These are phyloP conservation scores for Neoboletus magnificus DNA, from an alignment of 768 basidiomycete species.

Conservation along the genomic window DNA sequence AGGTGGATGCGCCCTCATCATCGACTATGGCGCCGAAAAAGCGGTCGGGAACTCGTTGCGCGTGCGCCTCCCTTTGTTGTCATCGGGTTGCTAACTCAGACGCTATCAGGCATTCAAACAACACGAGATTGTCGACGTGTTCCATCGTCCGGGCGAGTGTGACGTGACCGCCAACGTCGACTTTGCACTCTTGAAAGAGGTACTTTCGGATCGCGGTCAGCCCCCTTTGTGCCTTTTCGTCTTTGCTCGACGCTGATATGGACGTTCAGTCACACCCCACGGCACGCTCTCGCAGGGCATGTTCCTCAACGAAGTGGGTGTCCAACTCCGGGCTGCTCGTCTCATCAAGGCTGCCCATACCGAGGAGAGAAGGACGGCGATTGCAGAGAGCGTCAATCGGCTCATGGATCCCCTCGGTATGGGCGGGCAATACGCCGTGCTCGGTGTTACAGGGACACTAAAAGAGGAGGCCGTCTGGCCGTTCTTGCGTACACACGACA, in stretches of 20 bases:
- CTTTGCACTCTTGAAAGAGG: conserved; percentile 83
- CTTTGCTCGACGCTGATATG: conserved; percentile 4
- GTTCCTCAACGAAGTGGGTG: conserved; percentile 79
- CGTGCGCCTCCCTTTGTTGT: conserved; percentile 43
- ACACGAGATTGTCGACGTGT: conserved; percentile 82
- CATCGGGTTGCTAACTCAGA: neutral
- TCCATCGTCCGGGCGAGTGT: conserved; percentile 79
- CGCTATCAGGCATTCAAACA: conserved; percentile 76
- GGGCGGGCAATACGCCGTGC: conserved; percentile 83
- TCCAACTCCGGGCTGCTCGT: conserved; percentile 60
- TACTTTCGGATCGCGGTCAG: conserved; percentile 63
- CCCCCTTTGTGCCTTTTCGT: conserved; percentile 1
- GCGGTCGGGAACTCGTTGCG: conserved; percentile 74
- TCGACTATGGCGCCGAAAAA: conserved; percentile 85
- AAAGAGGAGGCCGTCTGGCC: conserved; percentile 29
- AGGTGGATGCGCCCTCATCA: conserved; percentile 67
- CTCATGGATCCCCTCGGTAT: conserved; percentile 80
- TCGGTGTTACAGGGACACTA: conserved; percentile 47
- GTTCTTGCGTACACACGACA: conserved; percentile 17
- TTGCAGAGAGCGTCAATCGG: conserved; percentile 59
- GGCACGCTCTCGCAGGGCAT: conserved; percentile 72
- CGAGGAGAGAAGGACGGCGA: conserved; percentile 48
- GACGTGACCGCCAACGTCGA: conserved; percentile 98
- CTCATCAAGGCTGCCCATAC: conserved; percentile 52
- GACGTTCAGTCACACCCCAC: conserved; percentile 39